Evolutionary conservation across 2,329 filamentous ascomycete species (phyloP), one percentile per base, ranked within the genome.

Genomic region (Ascomycota sp.): DNA sequence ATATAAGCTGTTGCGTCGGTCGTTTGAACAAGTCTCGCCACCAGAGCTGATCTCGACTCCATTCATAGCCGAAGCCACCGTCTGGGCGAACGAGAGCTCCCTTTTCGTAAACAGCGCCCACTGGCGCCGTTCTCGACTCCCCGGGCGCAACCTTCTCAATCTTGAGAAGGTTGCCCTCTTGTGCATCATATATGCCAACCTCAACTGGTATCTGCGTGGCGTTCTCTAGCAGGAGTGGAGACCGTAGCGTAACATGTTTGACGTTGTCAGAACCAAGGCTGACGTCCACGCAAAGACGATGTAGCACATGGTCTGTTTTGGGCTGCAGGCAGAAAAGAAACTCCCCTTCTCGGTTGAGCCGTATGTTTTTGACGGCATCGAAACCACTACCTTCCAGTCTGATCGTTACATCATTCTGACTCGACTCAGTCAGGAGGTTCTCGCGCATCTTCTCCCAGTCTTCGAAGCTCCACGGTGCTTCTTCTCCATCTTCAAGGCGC

Each of bases 121-220:
- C 83, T 1, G 89, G 89, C 8, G 83, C 81, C 7, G 89, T 86
- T 12, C 83, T 69, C 30, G 75, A 75, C 47, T 94, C 85, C 1
- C 91, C 89, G 1, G 89, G 91, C 0, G 82, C 68, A 32, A 98
- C 86, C 58, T 95, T 95, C 54, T 98, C 91, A 36, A 98, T 94
- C 58, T 94, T 95, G 38, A 95, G 67, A 12, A 98, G 61, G 48
- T 94, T 76, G 1, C 85, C 85, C 33, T 93, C 77, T 36, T 81
- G 70, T 0, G 73, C 72, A 48, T 86, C 89, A 46, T 81, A 94
- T 11, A 98, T 73, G 11, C 89, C 91, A 15, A 98, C 53, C 50
- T 98, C 89, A 10, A 98, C 74, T 0, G 89, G 86, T 26, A 98
- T 93, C 46, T 98, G 82, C 0, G 89, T 98, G 37, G 89, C 79